A percentile compares a stretch with the other conserved stretches of the same genome.
These are phyloP conservation scores for Colletotrichum spinosum DNA, from an alignment of 2,329 filamentous ascomycete genomes.

Conservation along the genomic window DNA sequence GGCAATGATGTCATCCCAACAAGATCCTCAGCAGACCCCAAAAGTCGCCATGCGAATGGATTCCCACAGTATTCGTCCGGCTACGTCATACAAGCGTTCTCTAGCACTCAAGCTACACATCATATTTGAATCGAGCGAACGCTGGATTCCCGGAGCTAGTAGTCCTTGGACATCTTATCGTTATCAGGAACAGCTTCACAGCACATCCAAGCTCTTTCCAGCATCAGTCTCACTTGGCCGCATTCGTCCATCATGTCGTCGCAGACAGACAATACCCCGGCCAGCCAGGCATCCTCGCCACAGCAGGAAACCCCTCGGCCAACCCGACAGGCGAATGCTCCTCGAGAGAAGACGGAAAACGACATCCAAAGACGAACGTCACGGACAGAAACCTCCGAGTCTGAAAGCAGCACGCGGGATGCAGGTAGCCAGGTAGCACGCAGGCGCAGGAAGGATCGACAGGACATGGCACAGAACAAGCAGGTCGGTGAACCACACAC, in stretches of 20 bases:
- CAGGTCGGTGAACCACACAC: not conserved
- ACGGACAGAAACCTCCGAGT: not conserved
- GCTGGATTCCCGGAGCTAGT: too few species aligned
- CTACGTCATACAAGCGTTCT: slow-evolving; percentile 25
- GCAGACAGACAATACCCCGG: too few species aligned
- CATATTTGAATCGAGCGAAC: not conserved
- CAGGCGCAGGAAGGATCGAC: not conserved
- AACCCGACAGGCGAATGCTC: too few species aligned
- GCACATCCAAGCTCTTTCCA: too few species aligned
- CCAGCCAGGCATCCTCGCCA: too few species aligned
- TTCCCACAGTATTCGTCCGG: not conserved
- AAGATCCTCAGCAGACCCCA: slow-evolving; percentile 8
- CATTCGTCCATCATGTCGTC: too few species aligned
- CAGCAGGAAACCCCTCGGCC: too few species aligned
- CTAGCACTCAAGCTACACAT: slow-evolving; percentile 5
- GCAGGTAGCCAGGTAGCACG: not conserved
- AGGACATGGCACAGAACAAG: not conserved
- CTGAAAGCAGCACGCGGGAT: not conserved
- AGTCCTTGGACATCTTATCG: not conserved
- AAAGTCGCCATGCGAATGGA: not conserved
- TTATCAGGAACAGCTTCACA: not conserved
- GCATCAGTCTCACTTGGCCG: too few species aligned
- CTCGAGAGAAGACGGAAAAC: not conserved
- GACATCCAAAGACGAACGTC: not conserved
- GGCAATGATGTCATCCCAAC: slow-evolving; percentile 31